Conservation (phyloP, 352 stramenopile species). For the Hyaloperonospora arabidopsidis region DNA sequence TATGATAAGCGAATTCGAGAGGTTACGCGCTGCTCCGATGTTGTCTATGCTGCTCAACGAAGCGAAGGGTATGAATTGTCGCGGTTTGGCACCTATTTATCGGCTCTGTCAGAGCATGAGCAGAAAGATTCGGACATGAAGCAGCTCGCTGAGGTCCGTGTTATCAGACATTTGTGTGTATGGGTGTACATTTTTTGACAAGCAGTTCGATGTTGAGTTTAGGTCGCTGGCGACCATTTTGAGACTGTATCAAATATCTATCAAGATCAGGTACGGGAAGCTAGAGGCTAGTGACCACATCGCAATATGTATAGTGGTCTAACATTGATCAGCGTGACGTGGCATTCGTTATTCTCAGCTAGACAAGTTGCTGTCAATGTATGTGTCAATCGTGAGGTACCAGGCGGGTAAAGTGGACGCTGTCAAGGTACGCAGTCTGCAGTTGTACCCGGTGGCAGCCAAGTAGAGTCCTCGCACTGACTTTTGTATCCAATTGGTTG, state of each 20-base stretch:
- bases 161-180: background rate
- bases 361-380: slow-evolving; percentile 79
- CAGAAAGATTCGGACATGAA: slow-evolving; percentile 73
- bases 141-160: slow-evolving; percentile 48
- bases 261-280: slow-evolving; percentile 60
- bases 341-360: slow-evolving; percentile 30
- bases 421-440: slow-evolving; percentile 81
- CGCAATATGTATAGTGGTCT: background rate
- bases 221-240: slow-evolving; percentile 73
- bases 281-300: background rate
- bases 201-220: slow-evolving; percentile 5
- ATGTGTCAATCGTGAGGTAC: slow-evolving; percentile 81
- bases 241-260: slow-evolving; percentile 82
- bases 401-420: slow-evolving; percentile 79
- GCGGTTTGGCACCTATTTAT: slow-evolving; percentile 78
- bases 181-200: background rate
- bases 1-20: slow-evolving; percentile 80
- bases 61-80: slow-evolving; percentile 84
- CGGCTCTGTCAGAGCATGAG: slow-evolving; percentile 63
- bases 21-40: slow-evolving; percentile 73
- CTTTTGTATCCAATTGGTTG: background rate
- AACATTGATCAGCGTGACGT: slow-evolving; percentile 2
- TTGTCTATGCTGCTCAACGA: slow-evolving; percentile 72
- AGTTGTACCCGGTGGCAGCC: background rate
- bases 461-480: background rate